These are phyloP conservation scores for Colletotrichum lentis DNA, from an alignment of 2,329 filamentous ascomycete genomes.

Conservation along the genomic window DNA sequence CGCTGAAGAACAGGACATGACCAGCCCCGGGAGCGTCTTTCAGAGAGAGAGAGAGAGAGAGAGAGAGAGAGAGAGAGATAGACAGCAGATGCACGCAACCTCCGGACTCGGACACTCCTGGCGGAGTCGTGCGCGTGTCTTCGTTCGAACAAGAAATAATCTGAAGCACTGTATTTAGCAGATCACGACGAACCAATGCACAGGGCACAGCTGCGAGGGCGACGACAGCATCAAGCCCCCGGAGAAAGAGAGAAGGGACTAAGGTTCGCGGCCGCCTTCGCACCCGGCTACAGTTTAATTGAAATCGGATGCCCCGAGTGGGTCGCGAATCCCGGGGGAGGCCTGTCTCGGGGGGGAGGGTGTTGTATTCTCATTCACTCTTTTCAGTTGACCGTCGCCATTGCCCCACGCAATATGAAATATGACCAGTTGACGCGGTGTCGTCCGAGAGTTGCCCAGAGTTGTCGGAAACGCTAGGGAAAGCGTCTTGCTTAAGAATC, in stretches of 20 bases:
- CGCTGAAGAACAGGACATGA: slow-evolving; percentile 13
- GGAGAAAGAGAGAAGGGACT: not conserved
- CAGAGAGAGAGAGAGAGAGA: too few relatives aligned
- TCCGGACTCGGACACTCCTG: not conserved
- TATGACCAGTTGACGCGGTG: not conserved
- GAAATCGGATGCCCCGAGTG: slow-evolving; percentile 17
- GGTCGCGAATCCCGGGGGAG: slow-evolving; percentile 1
- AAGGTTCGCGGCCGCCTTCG: not conserved
- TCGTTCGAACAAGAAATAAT: not conserved
- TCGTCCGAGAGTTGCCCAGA: not conserved
- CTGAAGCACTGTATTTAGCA: slow-evolving; percentile 6
- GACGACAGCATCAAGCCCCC: not conserved
- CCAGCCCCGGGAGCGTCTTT: too few relatives aligned
- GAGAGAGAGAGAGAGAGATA: too few relatives aligned
- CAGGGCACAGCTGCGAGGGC: not conserved
- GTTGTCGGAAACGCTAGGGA: not conserved
- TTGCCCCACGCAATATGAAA: not conserved
- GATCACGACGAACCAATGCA: not conserved
- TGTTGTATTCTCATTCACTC: not conserved
- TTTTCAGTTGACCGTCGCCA: not conserved
- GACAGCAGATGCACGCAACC: not conserved
- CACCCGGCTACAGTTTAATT: slow-evolving; percentile 10
- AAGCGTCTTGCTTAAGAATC: not conserved
- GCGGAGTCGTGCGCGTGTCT: not conserved
- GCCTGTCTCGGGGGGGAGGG: slow-evolving; percentile 1